Percentiles rank a stretch among this genome's conserved stretches.
phyloP scores from a whole-genome alignment of 306 rosid genomes.

The Acmispon strigosus region DNA sequence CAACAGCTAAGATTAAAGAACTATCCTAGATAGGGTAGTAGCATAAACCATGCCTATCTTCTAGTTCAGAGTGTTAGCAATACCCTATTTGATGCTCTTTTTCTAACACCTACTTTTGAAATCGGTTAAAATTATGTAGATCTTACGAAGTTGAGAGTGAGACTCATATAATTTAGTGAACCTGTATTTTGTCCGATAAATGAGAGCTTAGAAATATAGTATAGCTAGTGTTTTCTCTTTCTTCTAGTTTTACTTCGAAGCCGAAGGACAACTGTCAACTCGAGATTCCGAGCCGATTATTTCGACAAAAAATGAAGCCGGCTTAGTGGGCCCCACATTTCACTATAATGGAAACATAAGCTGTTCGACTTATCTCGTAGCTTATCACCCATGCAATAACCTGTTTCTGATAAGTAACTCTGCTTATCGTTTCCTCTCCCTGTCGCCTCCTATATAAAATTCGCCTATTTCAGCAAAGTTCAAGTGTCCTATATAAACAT shows the following conservation, averaged over 20 bases:
- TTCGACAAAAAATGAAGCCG: constrained; percentile 48
- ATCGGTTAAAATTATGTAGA: too few species aligned
- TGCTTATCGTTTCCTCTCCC: constrained; percentile 31
- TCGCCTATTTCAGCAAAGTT: constrained; percentile 46
- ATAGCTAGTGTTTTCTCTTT: too few species aligned
- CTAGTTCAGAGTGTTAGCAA: too few species aligned
- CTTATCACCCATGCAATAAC: neutral
- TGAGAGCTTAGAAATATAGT: too few species aligned
- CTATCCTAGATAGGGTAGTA: neutral
- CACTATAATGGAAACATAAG: constrained; percentile 1
- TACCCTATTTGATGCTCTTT: too few species aligned
- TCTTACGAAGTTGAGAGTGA: too few species aligned
- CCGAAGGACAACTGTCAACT: constrained; percentile 60
- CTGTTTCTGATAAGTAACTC: rapidly evolving
- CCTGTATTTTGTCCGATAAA: too few species aligned
- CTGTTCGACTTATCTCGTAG: neutral
- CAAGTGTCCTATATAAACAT: constrained; percentile 27
- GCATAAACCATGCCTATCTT: neutral
- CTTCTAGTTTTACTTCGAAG: too few species aligned
- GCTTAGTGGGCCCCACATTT: constrained; percentile 46
- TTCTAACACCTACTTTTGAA: too few species aligned
- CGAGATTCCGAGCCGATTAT: constrained; percentile 66
- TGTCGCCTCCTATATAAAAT: constrained; percentile 48
- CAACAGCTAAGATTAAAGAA: neutral
- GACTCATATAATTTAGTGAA: too few species aligned